phyloP scores from a whole-genome alignment of 805 yeast species.

The Teunomyces funiuensis region DNA sequence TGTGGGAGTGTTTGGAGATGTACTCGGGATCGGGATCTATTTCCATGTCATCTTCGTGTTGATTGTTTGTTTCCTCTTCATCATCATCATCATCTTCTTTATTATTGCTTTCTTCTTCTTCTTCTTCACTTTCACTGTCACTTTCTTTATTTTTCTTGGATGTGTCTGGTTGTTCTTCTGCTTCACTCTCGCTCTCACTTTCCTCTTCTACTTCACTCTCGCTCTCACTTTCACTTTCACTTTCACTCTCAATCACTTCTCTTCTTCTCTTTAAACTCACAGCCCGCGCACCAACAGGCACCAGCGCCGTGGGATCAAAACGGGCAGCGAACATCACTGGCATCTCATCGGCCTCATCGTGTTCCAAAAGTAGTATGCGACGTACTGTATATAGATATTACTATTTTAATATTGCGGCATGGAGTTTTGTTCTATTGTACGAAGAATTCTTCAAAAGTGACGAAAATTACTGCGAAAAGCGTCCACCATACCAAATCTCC shows the following conservation, averaged over 20 bases:
- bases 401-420: too few species aligned
- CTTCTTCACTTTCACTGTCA: slow-evolving; percentile 17
- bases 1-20: slow-evolving; percentile 21
- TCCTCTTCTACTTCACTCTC: slow-evolving; percentile 9
- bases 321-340: slow-evolving; percentile 60
- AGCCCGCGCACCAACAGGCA: neutral
- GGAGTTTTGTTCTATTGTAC: too few species aligned
- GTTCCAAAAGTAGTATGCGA: neutral
- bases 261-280: slow-evolving; percentile 2
- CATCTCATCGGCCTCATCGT: slow-evolving; percentile 1
- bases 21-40: slow-evolving; percentile 17
- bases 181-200: slow-evolving; percentile 15
- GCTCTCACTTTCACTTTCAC: slow-evolving; percentile 13
- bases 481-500: too few species aligned
- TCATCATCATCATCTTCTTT: slow-evolving; percentile 9
- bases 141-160: slow-evolving; percentile 5
- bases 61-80: slow-evolving; percentile 18
- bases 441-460: too few species aligned
- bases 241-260: slow-evolving; percentile 1
- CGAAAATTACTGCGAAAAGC: too few species aligned
- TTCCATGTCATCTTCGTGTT: slow-evolving; percentile 13
- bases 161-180: slow-evolving; percentile 18
- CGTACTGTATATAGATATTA: too few species aligned
- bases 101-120: slow-evolving; percentile 14
- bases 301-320: slow-evolving; percentile 48